Evolutionary conservation across 2,329 filamentous ascomycete genomes (phyloP).

Genomic region (Nigrospora osmanthi): DNA sequence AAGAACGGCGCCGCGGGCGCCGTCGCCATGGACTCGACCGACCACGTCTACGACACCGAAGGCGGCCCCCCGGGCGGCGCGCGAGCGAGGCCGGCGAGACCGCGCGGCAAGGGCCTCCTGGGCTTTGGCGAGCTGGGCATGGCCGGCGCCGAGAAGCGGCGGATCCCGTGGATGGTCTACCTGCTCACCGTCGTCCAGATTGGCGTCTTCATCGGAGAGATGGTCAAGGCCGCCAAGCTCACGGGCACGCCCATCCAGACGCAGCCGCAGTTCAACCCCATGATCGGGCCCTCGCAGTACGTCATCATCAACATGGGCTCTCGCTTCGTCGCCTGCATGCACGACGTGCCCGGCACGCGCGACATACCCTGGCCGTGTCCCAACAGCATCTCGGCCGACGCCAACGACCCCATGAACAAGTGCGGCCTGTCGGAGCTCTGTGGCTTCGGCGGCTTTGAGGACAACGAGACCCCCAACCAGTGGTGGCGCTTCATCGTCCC

Average conservation of each 20-base stretch:
- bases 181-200: slow-evolving; percentile 69
- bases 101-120: slow-evolving; percentile 29
- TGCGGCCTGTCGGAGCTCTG: slow-evolving; percentile 78
- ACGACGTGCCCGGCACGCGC: slow-evolving; percentile 63
- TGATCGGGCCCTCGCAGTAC: slow-evolving; percentile 90
- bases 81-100: slow-evolving; percentile 10
- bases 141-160: slow-evolving; percentile 46
- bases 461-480: slow-evolving; percentile 62
- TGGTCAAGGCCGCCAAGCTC: slow-evolving; percentile 73
- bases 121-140: slow-evolving; percentile 53
- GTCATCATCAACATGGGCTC: slow-evolving; percentile 96
- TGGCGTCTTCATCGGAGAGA: slow-evolving; percentile 79
- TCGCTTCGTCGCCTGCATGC: slow-evolving; percentile 91
- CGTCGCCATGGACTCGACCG: slow-evolving; percentile 30
- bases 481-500: slow-evolving; percentile 96
- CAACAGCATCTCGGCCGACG: slow-evolving; percentile 57
- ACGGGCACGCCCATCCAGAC: slow-evolving; percentile 75
- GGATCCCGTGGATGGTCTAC: slow-evolving; percentile 76
- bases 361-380: slow-evolving; percentile 72
- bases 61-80: slow-evolving; percentile 19
- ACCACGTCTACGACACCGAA: slow-evolving; percentile 53
- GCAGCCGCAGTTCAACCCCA: slow-evolving; percentile 84
- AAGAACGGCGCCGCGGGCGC: slow-evolving; percentile 13
- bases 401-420: slow-evolving; percentile 34
- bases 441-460: slow-evolving; percentile 69